Conservation (phyloP, 1,139 yeast genomes). For the Taphrina flavorubra region DNA sequence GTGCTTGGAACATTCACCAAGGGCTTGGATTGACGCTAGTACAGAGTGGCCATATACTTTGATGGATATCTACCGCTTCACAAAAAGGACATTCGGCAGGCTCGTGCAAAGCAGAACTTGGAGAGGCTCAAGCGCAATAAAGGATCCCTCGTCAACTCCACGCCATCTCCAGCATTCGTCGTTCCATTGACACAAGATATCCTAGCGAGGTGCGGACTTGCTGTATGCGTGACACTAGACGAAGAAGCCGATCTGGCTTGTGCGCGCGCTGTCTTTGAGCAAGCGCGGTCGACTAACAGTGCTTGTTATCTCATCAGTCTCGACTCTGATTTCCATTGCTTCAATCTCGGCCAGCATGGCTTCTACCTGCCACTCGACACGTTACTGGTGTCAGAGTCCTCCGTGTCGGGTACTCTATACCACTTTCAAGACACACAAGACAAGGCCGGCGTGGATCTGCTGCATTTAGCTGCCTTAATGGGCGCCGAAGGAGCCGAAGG, state of each 20-base stretch:
- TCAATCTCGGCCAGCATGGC: slow-evolving; percentile 23
- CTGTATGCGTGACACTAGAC: slow-evolving; percentile 7
- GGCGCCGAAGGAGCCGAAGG: slow-evolving; percentile 20
- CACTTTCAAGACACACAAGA: background rate
- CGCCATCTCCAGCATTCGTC: slow-evolving; percentile 17
- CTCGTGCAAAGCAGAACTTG: slow-evolving; percentile 3
- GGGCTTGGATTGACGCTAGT: background rate
- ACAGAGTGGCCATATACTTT: background rate
- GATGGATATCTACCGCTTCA: slow-evolving; percentile 22
- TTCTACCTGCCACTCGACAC: slow-evolving; percentile 23
- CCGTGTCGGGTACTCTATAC: slow-evolving; percentile 13
- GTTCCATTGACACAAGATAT: slow-evolving; percentile 19
- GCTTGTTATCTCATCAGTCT: slow-evolving; percentile 20
- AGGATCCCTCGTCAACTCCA: slow-evolving; percentile 15
- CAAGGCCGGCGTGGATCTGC: slow-evolving; percentile 4
- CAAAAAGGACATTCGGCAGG: slow-evolving; percentile 11
- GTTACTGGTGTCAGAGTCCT: slow-evolving; percentile 4
- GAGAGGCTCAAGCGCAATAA: slow-evolving; percentile 9
- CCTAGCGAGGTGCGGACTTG: background rate
- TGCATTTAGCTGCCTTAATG: slow-evolving; percentile 20
- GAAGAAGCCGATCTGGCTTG: slow-evolving; percentile 28
- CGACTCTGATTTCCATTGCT: slow-evolving; percentile 29
- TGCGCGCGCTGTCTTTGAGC: slow-evolving; percentile 1
- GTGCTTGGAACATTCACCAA: background rate
- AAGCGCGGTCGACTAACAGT: background rate